Evolutionary conservation across 352 stramenopile genomes (phyloP), one percentile per base, ranked within the genome.

Genomic region (Pythium pyrilobum): DNA sequence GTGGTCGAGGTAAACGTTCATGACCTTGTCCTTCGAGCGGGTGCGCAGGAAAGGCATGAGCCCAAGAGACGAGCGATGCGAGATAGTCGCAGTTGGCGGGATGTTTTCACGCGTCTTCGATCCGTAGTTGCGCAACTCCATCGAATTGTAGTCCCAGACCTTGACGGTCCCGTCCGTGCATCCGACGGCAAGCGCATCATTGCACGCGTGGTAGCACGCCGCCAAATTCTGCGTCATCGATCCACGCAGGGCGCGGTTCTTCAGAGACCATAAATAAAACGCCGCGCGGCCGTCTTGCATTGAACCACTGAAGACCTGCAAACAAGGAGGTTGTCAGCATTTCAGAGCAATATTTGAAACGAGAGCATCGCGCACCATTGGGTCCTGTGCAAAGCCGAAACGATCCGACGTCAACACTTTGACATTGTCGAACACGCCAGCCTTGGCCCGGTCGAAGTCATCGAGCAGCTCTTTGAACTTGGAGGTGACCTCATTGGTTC

Each of bases 221-320:
- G 81, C 85, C 27, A 73, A 76, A 3, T 66, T 42, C 50, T 93
- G 85, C 6, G 65, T 71, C 59, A 93, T 89, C 6, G 80, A 88
- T 16, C 68, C 71, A 20, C 73, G 69, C 1, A 95, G 53, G 4
- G 67, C 66, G 29, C 81, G 74, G 43, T 87, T 81, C 27, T 92
- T 73, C 8, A 95, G 59, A 8, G 75, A 88, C 85, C 85, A 95
- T 61, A 93, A 72, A 66, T 91, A 93, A 69, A 95, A 95, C 27
- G 64, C 77, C 24, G 81, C 85, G 42, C 69, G 68, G 24, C 90
- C 85, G 59, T 89, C 61, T 43, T 88, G 69, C 31, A 95, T 71
- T 5, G 62, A 69, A 11, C 85, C 85, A n/a, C 71, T 88, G 36
- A 95, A 70, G 54, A 93, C 55, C 85, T 52, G 48, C 6, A 40